These are phyloP conservation scores for Immersiporthe knoxdaviesiana DNA, from an alignment of 2,329 filamentous ascomycete genomes.

Conservation along the genomic window DNA sequence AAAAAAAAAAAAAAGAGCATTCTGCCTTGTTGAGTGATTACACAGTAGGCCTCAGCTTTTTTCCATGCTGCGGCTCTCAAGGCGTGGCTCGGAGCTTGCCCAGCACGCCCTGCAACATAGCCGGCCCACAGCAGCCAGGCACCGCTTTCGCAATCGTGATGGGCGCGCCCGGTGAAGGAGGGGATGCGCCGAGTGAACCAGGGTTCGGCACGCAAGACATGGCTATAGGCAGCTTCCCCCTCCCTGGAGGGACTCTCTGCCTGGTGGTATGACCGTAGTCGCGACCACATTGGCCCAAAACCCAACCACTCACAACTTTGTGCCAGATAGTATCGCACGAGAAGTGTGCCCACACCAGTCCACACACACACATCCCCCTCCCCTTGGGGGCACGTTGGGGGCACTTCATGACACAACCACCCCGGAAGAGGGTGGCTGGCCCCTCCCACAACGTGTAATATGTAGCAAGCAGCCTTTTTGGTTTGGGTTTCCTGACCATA, in stretches of 20 bases:
- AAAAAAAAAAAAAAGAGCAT: background rate
- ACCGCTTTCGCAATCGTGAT: conserved; percentile 2
- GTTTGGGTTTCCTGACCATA: background rate
- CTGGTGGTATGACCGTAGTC: background rate
- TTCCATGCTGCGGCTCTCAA: background rate
- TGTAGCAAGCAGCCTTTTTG: background rate
- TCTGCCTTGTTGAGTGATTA: background rate
- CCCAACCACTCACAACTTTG: conserved; percentile 5
- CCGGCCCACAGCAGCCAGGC: background rate
- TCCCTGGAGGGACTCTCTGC: background rate
- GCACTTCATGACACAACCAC: conserved; percentile 17
- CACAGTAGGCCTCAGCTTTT: no score
- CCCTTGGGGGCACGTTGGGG: no score
- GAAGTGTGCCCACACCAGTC: background rate
- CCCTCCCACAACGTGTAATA: background rate
- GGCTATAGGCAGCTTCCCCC: background rate
- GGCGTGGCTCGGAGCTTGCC: no score
- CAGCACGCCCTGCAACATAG: no score
- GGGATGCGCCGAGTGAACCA: background rate
- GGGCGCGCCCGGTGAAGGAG: background rate
- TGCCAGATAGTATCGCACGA: background rate
- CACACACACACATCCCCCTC: background rate
- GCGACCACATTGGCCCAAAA: conserved; percentile 13
- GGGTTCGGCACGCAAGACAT: background rate
- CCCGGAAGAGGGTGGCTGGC: background rate